These are phyloP conservation scores for Pythium sukuiense DNA, from an alignment of 352 stramenopile species.

Conservation along the genomic window DNA sequence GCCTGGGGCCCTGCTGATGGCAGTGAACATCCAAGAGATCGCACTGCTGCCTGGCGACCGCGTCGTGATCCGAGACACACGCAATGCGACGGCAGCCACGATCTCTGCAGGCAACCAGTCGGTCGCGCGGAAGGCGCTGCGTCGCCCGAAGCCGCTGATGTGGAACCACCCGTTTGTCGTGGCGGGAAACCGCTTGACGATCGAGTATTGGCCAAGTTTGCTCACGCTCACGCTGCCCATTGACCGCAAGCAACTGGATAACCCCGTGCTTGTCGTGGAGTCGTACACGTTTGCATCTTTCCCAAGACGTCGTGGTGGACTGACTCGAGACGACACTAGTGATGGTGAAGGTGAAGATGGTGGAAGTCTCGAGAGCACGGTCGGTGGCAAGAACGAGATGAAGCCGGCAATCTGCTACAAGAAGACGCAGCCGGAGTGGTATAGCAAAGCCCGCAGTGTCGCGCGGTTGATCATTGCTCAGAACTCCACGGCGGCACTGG, in stretches of 20 bases:
- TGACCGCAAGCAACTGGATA: slow-evolving; percentile 18
- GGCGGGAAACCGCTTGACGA: slow-evolving; percentile 32
- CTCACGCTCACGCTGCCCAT: slow-evolving; percentile 44
- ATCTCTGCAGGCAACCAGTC: slow-evolving; percentile 29
- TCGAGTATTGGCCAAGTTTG: slow-evolving; percentile 60
- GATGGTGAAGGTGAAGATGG: not conserved
- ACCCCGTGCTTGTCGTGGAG: slow-evolving; percentile 38
- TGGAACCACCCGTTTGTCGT: slow-evolving; percentile 50
- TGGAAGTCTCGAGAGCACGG: slow-evolving; percentile 36
- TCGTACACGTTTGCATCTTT: slow-evolving; percentile 39
- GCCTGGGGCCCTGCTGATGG: slow-evolving; percentile 27
- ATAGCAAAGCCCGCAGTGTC: slow-evolving; percentile 47
- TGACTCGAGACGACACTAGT: not conserved
- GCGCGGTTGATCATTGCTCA: slow-evolving; percentile 49
- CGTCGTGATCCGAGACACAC: slow-evolving; percentile 21
- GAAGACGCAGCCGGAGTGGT: slow-evolving; percentile 50
- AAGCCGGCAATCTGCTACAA: slow-evolving; percentile 63
- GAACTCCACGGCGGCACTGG: not conserved
- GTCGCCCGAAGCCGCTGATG: slow-evolving; percentile 22
- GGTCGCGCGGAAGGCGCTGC: not conserved
- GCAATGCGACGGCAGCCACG: slow-evolving; percentile 3
- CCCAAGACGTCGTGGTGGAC: not conserved
- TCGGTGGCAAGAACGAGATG: slow-evolving; percentile 48
- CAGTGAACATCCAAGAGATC: slow-evolving; percentile 26
- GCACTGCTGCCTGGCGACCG: slow-evolving; percentile 32